These are phyloP conservation scores for Boletellus ananas DNA, from an alignment of 768 basidiomycete genomes.

Conservation along the genomic window DNA sequence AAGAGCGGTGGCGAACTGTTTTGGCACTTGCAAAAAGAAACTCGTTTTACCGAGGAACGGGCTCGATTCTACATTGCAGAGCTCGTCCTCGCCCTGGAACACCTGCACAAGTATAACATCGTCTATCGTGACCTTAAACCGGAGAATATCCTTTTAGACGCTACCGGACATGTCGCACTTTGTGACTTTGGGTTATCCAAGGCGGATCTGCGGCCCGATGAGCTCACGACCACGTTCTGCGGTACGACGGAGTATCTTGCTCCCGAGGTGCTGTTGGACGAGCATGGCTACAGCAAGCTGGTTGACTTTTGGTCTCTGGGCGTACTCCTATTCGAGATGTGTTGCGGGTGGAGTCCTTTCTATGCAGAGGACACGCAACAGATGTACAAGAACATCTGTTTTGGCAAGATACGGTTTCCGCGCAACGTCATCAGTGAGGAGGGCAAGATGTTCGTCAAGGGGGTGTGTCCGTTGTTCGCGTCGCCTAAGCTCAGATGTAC, in stretches of 20 bases:
- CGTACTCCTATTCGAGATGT: slow-evolving; percentile 98
- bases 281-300: slow-evolving; percentile 96
- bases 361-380: slow-evolving; percentile 99
- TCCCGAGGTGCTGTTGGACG: slow-evolving; percentile 96
- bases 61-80: slow-evolving; percentile 97
- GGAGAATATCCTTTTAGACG: slow-evolving; percentile 97
- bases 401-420: slow-evolving; percentile 98
- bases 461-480: slow-evolving; percentile 53
- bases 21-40: slow-evolving; percentile 97
- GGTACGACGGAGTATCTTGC: slow-evolving; percentile 99
- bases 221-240: slow-evolving; percentile 98
- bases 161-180: slow-evolving; percentile 95
- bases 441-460: slow-evolving; percentile 98
- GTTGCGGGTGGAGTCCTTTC: slow-evolving; percentile 99
- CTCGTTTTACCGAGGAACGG: slow-evolving; percentile 87
- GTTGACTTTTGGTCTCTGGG: slow-evolving; percentile 99
- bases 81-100: slow-evolving; percentile 90
- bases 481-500: slow-evolving; percentile 9
- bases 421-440: slow-evolving; percentile 96
- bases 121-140: slow-evolving; percentile 96
- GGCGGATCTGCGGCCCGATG: slow-evolving; percentile 87
- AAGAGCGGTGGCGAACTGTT: slow-evolving; percentile 98
- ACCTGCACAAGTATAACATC: slow-evolving; percentile 96
- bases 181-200: slow-evolving; percentile 99
- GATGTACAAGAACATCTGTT: slow-evolving; percentile 99